Evolutionary conservation across 305 asterid species (phyloP).

Genomic region (Fraxinus floribunda): DNA sequence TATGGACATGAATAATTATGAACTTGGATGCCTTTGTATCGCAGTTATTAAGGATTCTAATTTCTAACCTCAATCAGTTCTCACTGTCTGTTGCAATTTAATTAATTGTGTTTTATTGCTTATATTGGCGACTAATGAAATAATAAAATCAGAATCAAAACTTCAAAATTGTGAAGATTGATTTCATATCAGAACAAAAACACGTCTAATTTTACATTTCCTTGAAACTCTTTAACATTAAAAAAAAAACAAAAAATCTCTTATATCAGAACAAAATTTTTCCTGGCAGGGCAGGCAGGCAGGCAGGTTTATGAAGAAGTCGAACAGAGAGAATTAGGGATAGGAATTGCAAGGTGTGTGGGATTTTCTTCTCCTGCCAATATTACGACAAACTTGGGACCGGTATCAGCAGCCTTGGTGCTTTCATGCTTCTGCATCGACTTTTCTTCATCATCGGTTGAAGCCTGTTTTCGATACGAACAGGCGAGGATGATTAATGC

Average conservation of each 20-base stretch:
- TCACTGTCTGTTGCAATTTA: neutral
- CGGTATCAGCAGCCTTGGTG: conserved; percentile 5
- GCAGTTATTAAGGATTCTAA: neutral
- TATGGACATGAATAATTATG: neutral
- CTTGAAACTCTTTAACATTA: neutral
- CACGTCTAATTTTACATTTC: neutral
- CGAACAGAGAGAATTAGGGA: conserved; percentile 25
- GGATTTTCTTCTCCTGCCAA: conserved; percentile 86
- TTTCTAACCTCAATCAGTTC: neutral
- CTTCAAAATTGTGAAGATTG: neutral
- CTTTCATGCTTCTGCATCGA: conserved; percentile 23
- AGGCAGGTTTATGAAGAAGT: neutral
- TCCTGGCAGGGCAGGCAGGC: neutral
- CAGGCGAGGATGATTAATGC: conserved; percentile 63
- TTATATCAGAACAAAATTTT: neutral
- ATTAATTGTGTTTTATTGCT: neutral
- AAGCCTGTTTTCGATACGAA: conserved; percentile 38
- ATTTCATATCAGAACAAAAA: conserved; percentile 9
- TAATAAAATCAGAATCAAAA: neutral
- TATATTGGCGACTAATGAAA: neutral
- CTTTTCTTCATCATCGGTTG: conserved; percentile 34
- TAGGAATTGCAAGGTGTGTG: conserved; percentile 61
- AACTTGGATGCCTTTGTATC: too few relatives aligned
- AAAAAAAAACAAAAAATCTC: too few relatives aligned
- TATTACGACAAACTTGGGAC: conserved; percentile 66